Conservation (phyloP, 2,329 filamentous ascomycete genomes). For the Venturia carpophila region DNA sequence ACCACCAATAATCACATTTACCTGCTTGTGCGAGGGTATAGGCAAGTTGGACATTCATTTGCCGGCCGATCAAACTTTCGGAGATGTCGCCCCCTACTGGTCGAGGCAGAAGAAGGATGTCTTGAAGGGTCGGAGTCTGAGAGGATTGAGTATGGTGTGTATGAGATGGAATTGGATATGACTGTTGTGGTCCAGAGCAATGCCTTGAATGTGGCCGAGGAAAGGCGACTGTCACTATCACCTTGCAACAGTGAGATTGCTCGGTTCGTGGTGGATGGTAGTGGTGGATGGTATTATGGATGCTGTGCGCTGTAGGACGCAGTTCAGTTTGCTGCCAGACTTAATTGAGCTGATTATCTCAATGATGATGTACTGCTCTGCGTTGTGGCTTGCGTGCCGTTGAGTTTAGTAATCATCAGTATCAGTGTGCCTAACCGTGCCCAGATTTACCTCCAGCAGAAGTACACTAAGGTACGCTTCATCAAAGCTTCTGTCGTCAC, state of each 20-base stretch:
- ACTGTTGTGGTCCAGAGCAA: background rate
- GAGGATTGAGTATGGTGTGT: background rate
- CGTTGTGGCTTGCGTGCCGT: no score
- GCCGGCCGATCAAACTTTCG: background rate
- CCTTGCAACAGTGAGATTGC: background rate
- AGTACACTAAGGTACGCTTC: no score
- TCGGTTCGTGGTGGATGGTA: background rate
- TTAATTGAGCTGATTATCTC: background rate
- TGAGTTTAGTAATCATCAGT: no score
- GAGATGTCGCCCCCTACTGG: background rate
- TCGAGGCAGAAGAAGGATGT: background rate
- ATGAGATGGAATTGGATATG: background rate
- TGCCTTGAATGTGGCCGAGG: background rate
- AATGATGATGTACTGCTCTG: background rate
- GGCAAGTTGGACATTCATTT: background rate
- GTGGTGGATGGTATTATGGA: background rate
- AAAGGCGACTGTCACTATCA: background rate
- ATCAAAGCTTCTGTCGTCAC: slow-evolving; percentile 5
- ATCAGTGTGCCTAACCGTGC: no score
- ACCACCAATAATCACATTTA: background rate
- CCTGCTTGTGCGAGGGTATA: background rate
- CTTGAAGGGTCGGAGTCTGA: background rate
- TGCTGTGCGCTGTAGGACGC: background rate
- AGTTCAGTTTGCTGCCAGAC: background rate
- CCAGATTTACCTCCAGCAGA: no score